These are phyloP conservation scores for Suillus subluteus DNA, from an alignment of 768 basidiomycete species.

Conservation along the genomic window DNA sequence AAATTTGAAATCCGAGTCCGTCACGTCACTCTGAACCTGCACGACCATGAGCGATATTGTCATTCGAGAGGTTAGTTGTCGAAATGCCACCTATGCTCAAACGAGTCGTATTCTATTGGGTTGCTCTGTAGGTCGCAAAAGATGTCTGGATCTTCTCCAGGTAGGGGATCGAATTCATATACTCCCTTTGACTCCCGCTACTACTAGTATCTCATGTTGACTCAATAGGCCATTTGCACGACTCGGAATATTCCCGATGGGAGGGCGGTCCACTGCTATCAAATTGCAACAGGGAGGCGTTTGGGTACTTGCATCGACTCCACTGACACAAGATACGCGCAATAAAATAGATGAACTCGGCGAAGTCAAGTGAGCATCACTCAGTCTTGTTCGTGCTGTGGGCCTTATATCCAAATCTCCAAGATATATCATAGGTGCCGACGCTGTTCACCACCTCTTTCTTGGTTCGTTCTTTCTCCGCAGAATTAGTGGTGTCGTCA, in stretches of 20 bases:
- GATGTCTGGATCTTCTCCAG: slow-evolving; percentile 70
- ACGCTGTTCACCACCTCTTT: slow-evolving; percentile 62
- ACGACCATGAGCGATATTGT: slow-evolving; percentile 38
- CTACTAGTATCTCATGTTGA: neutral
- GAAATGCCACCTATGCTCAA: slow-evolving; percentile 3
- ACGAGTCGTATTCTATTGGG: neutral
- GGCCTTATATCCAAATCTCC: slow-evolving; percentile 8
- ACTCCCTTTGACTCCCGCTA: slow-evolving; percentile 11
- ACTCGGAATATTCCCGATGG: slow-evolving; percentile 70
- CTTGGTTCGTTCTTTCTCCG: slow-evolving; percentile 43
- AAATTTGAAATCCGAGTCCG: neutral
- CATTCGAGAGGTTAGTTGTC: slow-evolving; percentile 45
- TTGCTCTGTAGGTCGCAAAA: slow-evolving; percentile 43
- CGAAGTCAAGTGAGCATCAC: slow-evolving; percentile 57
- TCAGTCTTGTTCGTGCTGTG: neutral
- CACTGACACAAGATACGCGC: slow-evolving; percentile 68
- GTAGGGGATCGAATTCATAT: slow-evolving; percentile 34
- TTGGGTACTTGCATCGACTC: slow-evolving; percentile 84
- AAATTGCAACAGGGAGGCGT: slow-evolving; percentile 68
- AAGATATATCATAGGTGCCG: slow-evolving; percentile 63
- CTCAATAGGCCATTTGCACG: slow-evolving; percentile 64
- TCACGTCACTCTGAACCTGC: neutral
- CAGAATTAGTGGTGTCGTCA: slow-evolving; percentile 18
- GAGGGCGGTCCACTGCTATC: slow-evolving; percentile 84
- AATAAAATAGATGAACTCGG: slow-evolving; percentile 64